Conservation (phyloP, 2,329 filamentous ascomycete genomes). For the Lecanosticta acicola region DNA sequence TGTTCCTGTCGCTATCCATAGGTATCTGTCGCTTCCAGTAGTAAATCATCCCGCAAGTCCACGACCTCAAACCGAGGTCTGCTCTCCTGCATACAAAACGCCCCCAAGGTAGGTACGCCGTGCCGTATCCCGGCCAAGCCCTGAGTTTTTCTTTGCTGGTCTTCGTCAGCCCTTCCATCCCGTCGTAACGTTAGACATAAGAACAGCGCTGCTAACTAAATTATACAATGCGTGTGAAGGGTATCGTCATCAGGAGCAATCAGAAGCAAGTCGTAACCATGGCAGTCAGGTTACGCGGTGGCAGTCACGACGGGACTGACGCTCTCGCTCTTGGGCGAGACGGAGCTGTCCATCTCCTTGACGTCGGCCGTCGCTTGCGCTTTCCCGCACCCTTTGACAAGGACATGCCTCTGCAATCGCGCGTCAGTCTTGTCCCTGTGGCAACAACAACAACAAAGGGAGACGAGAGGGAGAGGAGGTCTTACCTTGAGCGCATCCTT, state of each 20-base stretch:
- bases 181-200: conserved; percentile 5
- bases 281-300: conserved; percentile 1
- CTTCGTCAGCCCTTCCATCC: conserved; percentile 9
- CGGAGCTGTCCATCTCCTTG: conserved; percentile 34
- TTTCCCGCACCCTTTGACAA: conserved; percentile 64
- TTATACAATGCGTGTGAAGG: conserved; percentile 20
- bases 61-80: background rate
- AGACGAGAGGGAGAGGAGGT: conserved; percentile 14
- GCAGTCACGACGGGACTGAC: conserved; percentile 22
- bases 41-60: too few species aligned
- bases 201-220: conserved; percentile 11
- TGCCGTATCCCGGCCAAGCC: conserved; percentile 4
- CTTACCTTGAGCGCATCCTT: conserved; percentile 95
- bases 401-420: conserved; percentile 55
- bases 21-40: conserved; percentile 6
- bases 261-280: conserved; percentile 1
- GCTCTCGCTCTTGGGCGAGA: conserved; percentile 32
- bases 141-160: background rate
- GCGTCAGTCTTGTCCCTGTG: conserved; percentile 38
- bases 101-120: conserved; percentile 1
- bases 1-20: background rate
- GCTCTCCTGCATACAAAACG: background rate
- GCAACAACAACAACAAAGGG: background rate
- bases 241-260: conserved; percentile 18
- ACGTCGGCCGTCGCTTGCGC: conserved; percentile 30